Evolutionary conservation across 192 early-diverging fungal species (phyloP).

Genomic region (Coemansia sp.): DNA sequence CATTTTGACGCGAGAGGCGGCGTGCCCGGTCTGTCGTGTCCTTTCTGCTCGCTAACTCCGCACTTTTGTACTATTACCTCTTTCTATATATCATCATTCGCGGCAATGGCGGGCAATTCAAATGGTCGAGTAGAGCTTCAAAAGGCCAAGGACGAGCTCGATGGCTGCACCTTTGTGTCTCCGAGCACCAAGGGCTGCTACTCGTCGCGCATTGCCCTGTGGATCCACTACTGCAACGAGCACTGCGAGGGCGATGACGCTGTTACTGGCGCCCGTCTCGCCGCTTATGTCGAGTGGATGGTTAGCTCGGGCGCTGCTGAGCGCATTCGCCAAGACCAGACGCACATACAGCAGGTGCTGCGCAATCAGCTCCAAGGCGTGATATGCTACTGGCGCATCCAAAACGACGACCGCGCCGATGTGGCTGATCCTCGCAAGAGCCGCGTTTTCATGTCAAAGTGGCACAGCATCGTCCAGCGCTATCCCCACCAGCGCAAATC

Average conservation of each 20-base stretch:
- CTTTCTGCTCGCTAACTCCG: background rate
- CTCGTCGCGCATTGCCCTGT: conserved; percentile 53
- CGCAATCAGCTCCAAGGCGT: conserved; percentile 58
- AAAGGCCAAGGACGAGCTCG: conserved; percentile 48
- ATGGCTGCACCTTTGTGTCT: conserved; percentile 37
- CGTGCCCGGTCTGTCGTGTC: too few species aligned
- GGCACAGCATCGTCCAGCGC: conserved; percentile 44
- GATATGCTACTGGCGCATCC: conserved; percentile 54
- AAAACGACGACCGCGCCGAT: conserved; percentile 23
- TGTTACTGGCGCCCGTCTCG: conserved; percentile 37
- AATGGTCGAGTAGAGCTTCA: conserved; percentile 38
- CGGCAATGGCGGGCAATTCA: too few species aligned
- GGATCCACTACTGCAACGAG: conserved; percentile 50
- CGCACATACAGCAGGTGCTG: conserved; percentile 52
- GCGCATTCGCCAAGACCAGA: conserved; percentile 49
- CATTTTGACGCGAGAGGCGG: too few species aligned
- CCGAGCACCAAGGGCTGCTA: conserved; percentile 55
- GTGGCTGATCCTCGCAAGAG: conserved; percentile 33
- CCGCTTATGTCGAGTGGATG: conserved; percentile 55
- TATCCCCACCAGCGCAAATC: conserved; percentile 43
- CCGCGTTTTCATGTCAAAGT: conserved; percentile 31
- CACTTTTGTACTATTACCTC: background rate
- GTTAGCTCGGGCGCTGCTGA: conserved; percentile 51
- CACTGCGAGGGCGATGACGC: conserved; percentile 30
- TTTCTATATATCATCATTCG: background rate